Percentiles rank a stretch among this genome's conserved stretches.
These are phyloP conservation scores for Erigeron canadensis DNA, from an alignment of 129 eudicot genomes.

Conservation along the genomic window DNA sequence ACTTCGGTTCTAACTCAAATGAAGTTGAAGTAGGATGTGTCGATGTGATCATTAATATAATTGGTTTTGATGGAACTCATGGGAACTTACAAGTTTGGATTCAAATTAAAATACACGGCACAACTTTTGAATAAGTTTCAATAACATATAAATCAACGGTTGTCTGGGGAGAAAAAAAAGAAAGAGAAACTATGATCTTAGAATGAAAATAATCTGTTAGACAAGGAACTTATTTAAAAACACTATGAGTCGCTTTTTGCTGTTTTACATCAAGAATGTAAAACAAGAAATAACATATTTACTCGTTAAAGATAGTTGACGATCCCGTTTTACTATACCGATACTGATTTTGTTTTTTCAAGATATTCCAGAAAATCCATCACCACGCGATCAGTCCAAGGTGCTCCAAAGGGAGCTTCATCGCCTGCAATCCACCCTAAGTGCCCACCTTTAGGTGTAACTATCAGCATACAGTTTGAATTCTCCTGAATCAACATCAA, in stretches of 20 bases:
- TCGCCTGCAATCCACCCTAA: slow-evolving; percentile 92
- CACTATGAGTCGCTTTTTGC: neutral
- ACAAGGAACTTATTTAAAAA: neutral
- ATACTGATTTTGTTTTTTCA: slow-evolving; percentile 36
- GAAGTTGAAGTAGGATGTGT: too few species aligned
- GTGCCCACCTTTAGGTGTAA: slow-evolving; percentile 94
- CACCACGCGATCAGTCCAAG: slow-evolving; percentile 94
- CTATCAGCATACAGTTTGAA: slow-evolving; percentile 72
- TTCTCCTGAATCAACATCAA: slow-evolving; percentile 55
- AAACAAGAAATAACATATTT: neutral
- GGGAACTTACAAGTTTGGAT: neutral
- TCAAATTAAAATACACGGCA: neutral
- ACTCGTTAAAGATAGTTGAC: slow-evolving; percentile 2
- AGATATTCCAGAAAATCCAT: slow-evolving; percentile 83
- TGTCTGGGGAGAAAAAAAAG: neutral
- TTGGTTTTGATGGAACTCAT: neutral
- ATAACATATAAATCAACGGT: neutral
- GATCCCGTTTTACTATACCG: slow-evolving; percentile 15
- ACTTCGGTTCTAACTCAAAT: too few species aligned
- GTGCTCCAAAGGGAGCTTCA: slow-evolving; percentile 87
- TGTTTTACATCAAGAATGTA: neutral
- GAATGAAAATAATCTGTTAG: neutral
- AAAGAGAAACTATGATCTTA: neutral
- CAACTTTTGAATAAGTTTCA: neutral
- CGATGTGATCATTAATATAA: too few species aligned